These are phyloP conservation scores for Helicocarpus griseus DNA, from an alignment of 2,329 filamentous ascomycete species.

Conservation along the genomic window DNA sequence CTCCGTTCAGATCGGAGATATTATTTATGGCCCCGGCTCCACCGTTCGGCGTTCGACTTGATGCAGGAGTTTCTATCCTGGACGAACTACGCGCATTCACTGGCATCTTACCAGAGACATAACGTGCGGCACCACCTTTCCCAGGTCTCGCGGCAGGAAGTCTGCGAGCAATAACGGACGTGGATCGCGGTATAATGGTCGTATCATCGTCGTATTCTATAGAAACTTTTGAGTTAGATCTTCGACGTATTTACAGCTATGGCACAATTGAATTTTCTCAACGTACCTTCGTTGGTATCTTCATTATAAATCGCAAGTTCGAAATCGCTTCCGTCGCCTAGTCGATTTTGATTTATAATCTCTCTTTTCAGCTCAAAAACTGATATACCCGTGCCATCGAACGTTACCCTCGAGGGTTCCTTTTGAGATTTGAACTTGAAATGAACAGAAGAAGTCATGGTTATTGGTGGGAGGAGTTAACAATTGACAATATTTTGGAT, in stretches of 20 bases:
- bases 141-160: conserved; percentile 76
- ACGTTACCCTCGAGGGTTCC: conserved; percentile 86
- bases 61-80: conserved; percentile 50
- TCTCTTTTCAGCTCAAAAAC: conserved; percentile 98
- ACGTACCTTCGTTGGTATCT: conserved; percentile 78
- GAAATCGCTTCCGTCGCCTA: conserved; percentile 94
- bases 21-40: conserved; percentile 31
- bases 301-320: conserved; percentile 91
- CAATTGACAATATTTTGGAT: conserved; percentile 12
- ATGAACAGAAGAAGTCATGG: conserved; percentile 93
- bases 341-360: conserved; percentile 86
- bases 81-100: conserved; percentile 73
- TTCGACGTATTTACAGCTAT: not conserved
- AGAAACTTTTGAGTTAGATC: conserved; percentile 2
- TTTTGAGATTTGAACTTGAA: conserved; percentile 99
- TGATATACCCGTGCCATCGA: conserved; percentile 94
- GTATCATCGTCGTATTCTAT: conserved; percentile 96
- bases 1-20: conserved; percentile 58
- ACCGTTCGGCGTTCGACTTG: conserved; percentile 31
- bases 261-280: not conserved
- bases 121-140: conserved; percentile 82
- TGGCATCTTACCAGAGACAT: conserved; percentile 94
- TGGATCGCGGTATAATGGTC: conserved; percentile 90
- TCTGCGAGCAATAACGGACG: conserved; percentile 80
- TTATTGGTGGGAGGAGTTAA: conserved; percentile 20